Evolutionary conservation across 352 stramenopile species (phyloP).

Genomic region (Pythium graminicola): DNA sequence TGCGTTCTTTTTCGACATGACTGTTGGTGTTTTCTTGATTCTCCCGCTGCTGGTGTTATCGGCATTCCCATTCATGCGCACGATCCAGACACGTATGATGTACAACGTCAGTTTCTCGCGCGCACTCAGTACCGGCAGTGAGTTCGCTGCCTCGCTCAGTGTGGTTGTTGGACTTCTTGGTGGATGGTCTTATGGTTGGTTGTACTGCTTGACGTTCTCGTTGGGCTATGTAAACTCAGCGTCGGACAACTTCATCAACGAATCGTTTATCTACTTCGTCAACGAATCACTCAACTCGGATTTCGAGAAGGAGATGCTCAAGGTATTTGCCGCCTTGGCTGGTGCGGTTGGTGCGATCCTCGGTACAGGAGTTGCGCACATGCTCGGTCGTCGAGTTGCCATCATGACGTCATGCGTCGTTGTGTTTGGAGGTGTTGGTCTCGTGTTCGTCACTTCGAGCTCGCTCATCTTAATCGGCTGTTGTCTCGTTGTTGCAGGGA

Average conservation of each 20-base stretch:
- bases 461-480: constrained; percentile 64
- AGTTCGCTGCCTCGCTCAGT: constrained; percentile 73
- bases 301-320: constrained; percentile 61
- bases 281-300: constrained; percentile 36
- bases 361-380: constrained; percentile 43
- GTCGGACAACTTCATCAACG: constrained; percentile 72
- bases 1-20: constrained; percentile 83
- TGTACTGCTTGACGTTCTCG: constrained; percentile 76
- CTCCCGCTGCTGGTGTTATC: constrained; percentile 69
- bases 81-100: constrained; percentile 88
- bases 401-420: constrained; percentile 54
- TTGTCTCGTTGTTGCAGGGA: constrained; percentile 54
- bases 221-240: constrained; percentile 73
- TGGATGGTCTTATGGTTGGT: constrained; percentile 73
- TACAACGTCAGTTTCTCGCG: constrained; percentile 87
- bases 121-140: constrained; percentile 72
- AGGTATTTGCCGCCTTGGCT: constrained; percentile 57
- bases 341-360: constrained; percentile 45
- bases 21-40: constrained; percentile 70
- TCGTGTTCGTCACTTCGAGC: constrained; percentile 65
- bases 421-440: constrained; percentile 49
- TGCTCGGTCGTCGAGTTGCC: constrained; percentile 56
- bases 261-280: constrained; percentile 82
- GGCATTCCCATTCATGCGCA: constrained; percentile 84
- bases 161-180: constrained; percentile 63